Conservation (phyloP, 805 yeast genomes). For the Blastobotrys peoriensis region DNA sequence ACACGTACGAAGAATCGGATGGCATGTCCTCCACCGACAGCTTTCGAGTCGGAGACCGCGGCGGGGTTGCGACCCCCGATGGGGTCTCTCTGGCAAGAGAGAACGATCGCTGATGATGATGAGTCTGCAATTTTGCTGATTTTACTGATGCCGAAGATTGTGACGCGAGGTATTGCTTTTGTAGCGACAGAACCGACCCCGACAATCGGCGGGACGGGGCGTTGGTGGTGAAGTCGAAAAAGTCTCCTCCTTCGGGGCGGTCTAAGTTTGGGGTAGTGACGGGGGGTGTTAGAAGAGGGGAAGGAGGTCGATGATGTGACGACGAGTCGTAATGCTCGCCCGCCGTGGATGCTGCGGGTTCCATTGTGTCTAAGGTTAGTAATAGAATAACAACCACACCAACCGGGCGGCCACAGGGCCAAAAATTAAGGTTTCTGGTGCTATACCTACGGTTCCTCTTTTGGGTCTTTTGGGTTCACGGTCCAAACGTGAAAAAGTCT, state of each 20-base stretch:
- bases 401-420: no score
- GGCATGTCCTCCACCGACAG: neutral
- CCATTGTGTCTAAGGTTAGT: no score
- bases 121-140: neutral
- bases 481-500: no score
- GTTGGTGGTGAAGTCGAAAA: slow-evolving; percentile 9
- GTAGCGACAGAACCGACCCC: slow-evolving; percentile 5
- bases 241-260: neutral
- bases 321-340: no score
- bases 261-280: neutral
- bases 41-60: slow-evolving; percentile 7
- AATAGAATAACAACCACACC: no score
- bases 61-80: slow-evolving; percentile 5
- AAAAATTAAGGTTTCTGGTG: no score
- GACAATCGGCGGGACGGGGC: slow-evolving; percentile 6
- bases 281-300: neutral
- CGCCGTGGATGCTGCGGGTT: no score
- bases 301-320: neutral
- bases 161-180: slow-evolving; percentile 1
- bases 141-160: neutral
- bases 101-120: neutral
- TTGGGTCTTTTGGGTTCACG: no score
- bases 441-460: no score
- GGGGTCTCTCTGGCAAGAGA: neutral
- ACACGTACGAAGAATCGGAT: neutral